Percentiles rank a stretch among this genome's conserved stretches.
phyloP scores from a whole-genome alignment of 2,329 filamentous ascomycete species.

The Alternaria panax region DNA sequence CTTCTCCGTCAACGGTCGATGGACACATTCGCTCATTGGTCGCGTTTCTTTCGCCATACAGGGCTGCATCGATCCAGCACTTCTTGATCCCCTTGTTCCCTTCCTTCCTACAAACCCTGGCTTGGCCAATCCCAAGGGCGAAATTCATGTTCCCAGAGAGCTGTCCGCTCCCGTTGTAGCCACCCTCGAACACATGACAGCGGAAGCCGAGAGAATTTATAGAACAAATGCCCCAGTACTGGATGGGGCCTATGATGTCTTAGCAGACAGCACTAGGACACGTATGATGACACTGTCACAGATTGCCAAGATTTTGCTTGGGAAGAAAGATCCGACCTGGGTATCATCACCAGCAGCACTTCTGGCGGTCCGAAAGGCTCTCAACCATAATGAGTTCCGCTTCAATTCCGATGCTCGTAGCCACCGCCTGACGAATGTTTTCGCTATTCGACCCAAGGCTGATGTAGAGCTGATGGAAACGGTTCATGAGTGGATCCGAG shows the following conservation, averaged over 20 bases:
- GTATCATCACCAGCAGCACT: slow-evolving; percentile 57
- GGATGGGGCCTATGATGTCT: slow-evolving; percentile 58
- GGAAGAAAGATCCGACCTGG: slow-evolving; percentile 26
- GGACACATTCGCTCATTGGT: slow-evolving; percentile 51
- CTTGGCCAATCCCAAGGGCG: slow-evolving; percentile 33
- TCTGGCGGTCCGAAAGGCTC: slow-evolving; percentile 73
- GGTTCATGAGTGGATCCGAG: slow-evolving; percentile 62
- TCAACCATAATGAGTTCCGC: slow-evolving; percentile 66
- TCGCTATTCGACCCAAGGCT: slow-evolving; percentile 65
- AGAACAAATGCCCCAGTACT: slow-evolving; percentile 55
- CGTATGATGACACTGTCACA: slow-evolving; percentile 58
- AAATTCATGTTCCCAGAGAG: slow-evolving; percentile 54
- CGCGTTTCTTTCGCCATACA: slow-evolving; percentile 59
- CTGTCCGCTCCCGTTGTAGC: slow-evolving; percentile 55
- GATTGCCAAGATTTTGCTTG: slow-evolving; percentile 55
- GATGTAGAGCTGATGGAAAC: slow-evolving; percentile 62
- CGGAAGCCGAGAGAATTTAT: slow-evolving; percentile 57
- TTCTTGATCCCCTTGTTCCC: slow-evolving; percentile 58
- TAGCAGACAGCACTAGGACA: slow-evolving; percentile 55
- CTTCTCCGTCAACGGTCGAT: slow-evolving; percentile 60
- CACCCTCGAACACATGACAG: slow-evolving; percentile 54
- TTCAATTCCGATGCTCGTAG: slow-evolving; percentile 64
- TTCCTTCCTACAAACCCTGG: slow-evolving; percentile 57
- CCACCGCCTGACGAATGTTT: slow-evolving; percentile 64
- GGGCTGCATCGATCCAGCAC: slow-evolving; percentile 55